These are phyloP conservation scores for Leishmania gerbilli DNA, from an alignment of 208 protist genomes.

Conservation along the genomic window DNA sequence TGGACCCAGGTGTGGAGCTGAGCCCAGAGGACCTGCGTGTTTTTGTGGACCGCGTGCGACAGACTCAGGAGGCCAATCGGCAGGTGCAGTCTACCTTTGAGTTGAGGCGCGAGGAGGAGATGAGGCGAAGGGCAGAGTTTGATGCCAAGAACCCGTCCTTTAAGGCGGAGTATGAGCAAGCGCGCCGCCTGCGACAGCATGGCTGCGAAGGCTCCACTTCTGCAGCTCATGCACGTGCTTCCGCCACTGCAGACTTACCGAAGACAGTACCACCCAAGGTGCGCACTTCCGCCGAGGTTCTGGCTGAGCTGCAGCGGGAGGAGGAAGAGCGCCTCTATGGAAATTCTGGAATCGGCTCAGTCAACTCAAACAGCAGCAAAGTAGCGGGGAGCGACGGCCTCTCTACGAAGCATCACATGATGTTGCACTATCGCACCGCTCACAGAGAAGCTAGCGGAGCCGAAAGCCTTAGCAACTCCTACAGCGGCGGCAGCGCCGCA, in stretches of 20 bases:
- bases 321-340: slow-evolving; percentile 47
- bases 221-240: slow-evolving; percentile 14
- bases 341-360: slow-evolving; percentile 2
- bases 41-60: slow-evolving; percentile 76
- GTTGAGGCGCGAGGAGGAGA: slow-evolving; percentile 76
- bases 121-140: slow-evolving; percentile 79
- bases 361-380: background rate
- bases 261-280: slow-evolving; percentile 17
- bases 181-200: slow-evolving; percentile 37
- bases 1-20: slow-evolving; percentile 85
- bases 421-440: slow-evolving; percentile 44
- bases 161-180: slow-evolving; percentile 68
- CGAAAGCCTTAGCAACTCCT: slow-evolving; percentile 2
- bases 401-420: slow-evolving; percentile 48
- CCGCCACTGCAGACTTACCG: slow-evolving; percentile 15
- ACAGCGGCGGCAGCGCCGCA: slow-evolving; percentile 6
- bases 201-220: slow-evolving; percentile 1
- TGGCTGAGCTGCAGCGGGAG: slow-evolving; percentile 46
- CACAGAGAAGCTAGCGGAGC: slow-evolving; percentile 24
- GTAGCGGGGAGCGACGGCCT: background rate
- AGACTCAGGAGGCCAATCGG: slow-evolving; percentile 44
- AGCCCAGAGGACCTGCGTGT: slow-evolving; percentile 70
- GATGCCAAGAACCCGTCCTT: slow-evolving; percentile 78
- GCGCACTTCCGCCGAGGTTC: slow-evolving; percentile 58
- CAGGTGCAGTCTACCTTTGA: slow-evolving; percentile 64